These are phyloP conservation scores for Rutstroemia sp. DNA, from an alignment of 2,329 filamentous ascomycete genomes.

Conservation along the genomic window DNA sequence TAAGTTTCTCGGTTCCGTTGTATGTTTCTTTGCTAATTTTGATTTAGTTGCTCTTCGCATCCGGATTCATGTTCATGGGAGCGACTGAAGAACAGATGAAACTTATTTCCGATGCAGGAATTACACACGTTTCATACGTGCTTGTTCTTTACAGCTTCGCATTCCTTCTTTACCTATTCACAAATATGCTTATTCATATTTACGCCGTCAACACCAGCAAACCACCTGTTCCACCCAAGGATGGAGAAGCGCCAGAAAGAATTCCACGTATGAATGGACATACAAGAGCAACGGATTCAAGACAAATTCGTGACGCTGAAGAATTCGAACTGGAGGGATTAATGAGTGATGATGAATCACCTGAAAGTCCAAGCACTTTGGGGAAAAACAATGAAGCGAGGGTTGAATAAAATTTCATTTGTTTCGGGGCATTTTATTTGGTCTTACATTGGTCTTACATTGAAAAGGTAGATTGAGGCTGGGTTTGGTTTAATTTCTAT, in stretches of 20 bases:
- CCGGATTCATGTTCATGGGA: constrained; percentile 95
- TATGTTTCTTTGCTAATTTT: constrained; percentile 21
- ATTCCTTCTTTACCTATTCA: constrained; percentile 85
- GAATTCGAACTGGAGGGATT: constrained; percentile 91
- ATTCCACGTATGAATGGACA: constrained; percentile 28
- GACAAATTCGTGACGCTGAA: constrained; percentile 68
- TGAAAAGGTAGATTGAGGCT: not conserved
- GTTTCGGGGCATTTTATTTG: not conserved
- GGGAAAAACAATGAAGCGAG: constrained; percentile 36
- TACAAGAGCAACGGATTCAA: constrained; percentile 39
- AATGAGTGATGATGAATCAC: constrained; percentile 78
- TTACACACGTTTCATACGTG: constrained; percentile 88
- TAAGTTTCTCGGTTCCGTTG: constrained; percentile 37
- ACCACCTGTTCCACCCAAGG: constrained; percentile 30
- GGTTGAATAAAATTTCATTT: constrained; percentile 16
- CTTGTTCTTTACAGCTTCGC: constrained; percentile 86
- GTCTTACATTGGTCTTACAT: not conserved
- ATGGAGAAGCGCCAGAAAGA: constrained; percentile 16
- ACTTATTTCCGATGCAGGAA: constrained; percentile 61
- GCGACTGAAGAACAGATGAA: constrained; percentile 95
- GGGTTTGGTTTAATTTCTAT: not conserved
- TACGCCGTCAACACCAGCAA: constrained; percentile 56
- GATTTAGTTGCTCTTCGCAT: constrained; percentile 72
- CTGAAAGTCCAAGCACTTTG: constrained; percentile 42
- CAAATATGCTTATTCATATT: constrained; percentile 76